Conservation (phyloP, 2,329 filamentous ascomycete genomes). For the Stachybotrys chartarum region DNA sequence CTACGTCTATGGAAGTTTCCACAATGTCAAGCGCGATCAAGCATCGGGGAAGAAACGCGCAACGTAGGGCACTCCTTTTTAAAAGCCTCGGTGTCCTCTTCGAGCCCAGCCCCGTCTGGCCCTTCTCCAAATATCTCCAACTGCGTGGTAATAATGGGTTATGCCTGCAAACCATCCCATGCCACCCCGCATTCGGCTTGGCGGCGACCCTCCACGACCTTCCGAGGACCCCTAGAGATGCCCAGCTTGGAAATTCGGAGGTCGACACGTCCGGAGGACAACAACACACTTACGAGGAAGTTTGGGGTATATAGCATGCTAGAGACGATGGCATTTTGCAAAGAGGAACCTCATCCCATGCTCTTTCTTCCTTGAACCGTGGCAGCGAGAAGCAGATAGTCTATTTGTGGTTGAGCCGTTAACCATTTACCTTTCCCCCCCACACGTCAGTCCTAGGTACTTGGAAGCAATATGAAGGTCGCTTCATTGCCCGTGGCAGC, state of each 20-base stretch:
- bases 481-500: slow-evolving; percentile 4
- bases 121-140: background rate
- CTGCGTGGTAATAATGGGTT: background rate
- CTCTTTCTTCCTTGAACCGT: background rate
- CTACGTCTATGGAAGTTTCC: too few species aligned
- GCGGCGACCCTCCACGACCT: background rate
- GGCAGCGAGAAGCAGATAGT: background rate
- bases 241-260: slow-evolving; percentile 17
- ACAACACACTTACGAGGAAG: slow-evolving; percentile 7
- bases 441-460: background rate
- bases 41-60: too few species aligned
- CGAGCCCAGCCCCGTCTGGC: background rate
- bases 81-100: background rate
- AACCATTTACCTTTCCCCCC: background rate
- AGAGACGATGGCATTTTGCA: background rate
- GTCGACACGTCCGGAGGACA: slow-evolving; percentile 18
- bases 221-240: slow-evolving; percentile 3
- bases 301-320: slow-evolving; percentile 1
- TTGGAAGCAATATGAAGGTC: slow-evolving; percentile 13
- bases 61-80: background rate
- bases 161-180: background rate
- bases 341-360: background rate
- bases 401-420: background rate
- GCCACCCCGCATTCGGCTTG: background rate
- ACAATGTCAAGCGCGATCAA: too few species aligned